These are phyloP conservation scores for Mycena amicta DNA, from an alignment of 768 basidiomycete genomes.

Conservation along the genomic window DNA sequence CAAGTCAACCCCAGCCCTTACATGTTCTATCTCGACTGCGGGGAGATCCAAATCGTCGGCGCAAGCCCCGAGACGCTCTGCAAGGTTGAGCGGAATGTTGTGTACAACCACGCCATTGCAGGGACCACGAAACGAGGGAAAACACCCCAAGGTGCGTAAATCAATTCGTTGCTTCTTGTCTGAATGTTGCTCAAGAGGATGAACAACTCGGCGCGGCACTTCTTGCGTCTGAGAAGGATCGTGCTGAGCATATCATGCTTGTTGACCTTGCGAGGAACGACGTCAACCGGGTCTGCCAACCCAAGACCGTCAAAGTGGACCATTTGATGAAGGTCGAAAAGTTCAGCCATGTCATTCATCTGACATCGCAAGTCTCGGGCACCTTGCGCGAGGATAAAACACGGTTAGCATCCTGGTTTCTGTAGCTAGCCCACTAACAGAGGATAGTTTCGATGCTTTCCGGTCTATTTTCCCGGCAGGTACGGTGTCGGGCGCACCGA, in stretches of 20 bases:
- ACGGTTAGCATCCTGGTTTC: constrained; percentile 53
- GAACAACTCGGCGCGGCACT: constrained; percentile 73
- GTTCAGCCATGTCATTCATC: constrained; percentile 97
- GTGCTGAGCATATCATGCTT: constrained; percentile 98
- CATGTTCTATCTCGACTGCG: constrained; percentile 97
- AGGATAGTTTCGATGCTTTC: constrained; percentile 90
- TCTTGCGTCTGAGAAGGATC: constrained; percentile 86
- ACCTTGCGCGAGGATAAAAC: constrained; percentile 78
- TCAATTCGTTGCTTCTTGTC: constrained; percentile 14
- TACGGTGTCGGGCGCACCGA: constrained; percentile 97
- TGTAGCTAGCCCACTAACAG: constrained; percentile 5
- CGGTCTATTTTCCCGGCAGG: constrained; percentile 98
- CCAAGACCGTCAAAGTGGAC: constrained; percentile 94
- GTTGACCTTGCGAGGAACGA: constrained; percentile 98
- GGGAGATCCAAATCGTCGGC: constrained; percentile 92
- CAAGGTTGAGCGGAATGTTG: constrained; percentile 89
- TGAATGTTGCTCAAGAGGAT: constrained; percentile 69
- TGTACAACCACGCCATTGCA: constrained; percentile 97
- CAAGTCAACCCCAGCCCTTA: constrained; percentile 98
- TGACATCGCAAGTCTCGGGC: constrained; percentile 95
- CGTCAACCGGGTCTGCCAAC: constrained; percentile 95
- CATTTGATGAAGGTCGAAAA: constrained; percentile 91
- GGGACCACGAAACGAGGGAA: constrained; percentile 90
- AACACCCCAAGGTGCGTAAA: constrained; percentile 72
- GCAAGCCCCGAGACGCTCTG: constrained; percentile 98